Percentiles rank a stretch among this genome's conserved stretches.
These are phyloP conservation scores for Penicillium herquei DNA, from an alignment of 495 filamentous ascomycete species.

Conservation along the genomic window DNA sequence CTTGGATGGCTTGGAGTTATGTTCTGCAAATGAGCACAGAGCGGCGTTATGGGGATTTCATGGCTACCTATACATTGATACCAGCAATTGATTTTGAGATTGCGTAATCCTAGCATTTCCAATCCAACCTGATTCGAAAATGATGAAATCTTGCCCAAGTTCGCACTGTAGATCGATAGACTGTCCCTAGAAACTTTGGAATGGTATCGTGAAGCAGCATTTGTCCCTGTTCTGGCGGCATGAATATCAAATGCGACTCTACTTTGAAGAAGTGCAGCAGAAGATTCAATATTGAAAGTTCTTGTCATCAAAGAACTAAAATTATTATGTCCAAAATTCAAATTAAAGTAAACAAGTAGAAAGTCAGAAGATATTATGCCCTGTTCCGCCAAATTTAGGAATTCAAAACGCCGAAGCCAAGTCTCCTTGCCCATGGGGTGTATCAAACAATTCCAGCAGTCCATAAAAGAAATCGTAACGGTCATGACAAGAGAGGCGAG, in stretches of 20 bases:
- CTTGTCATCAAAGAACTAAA: too few relatives aligned
- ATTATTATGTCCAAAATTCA: neutral
- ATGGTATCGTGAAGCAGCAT: too few relatives aligned
- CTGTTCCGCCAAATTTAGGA: too few relatives aligned
- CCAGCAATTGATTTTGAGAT: neutral
- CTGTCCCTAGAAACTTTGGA: too few relatives aligned
- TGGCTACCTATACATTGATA: neutral
- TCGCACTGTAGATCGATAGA: too few relatives aligned
- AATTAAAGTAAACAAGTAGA: neutral
- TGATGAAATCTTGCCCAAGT: too few relatives aligned
- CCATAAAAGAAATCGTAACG: constrained; percentile 15
- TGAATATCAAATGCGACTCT: too few relatives aligned
- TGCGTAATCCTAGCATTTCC: neutral
- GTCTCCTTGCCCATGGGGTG: constrained; percentile 13
- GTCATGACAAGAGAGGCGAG: constrained; percentile 9
- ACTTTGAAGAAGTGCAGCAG: too few relatives aligned
- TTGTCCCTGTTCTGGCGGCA: too few relatives aligned
- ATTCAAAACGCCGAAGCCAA: constrained; percentile 19
- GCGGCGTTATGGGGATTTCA: neutral
- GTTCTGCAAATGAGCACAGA: neutral
- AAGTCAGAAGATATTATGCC: too few relatives aligned
- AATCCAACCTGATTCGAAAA: too few relatives aligned
- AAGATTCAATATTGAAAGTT: too few relatives aligned
- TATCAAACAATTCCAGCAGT: constrained; percentile 15
- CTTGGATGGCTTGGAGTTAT: neutral